Conservation (phyloP, 805 yeast species). For the Vanderwaltozyma polyspora region DNA sequence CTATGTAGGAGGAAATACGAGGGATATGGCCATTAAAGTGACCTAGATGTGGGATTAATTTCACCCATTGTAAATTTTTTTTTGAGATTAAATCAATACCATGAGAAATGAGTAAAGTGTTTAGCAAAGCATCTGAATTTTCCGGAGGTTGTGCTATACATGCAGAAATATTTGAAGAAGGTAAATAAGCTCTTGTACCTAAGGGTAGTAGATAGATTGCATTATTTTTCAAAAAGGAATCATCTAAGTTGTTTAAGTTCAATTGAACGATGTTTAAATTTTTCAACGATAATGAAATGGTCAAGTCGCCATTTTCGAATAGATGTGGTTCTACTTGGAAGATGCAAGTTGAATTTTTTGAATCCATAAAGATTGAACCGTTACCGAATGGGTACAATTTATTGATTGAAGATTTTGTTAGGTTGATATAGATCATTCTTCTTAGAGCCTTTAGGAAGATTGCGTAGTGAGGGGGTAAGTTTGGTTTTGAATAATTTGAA, state of each 20-base stretch:
- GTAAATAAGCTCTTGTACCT: constrained; percentile 39
- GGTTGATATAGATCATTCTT: constrained; percentile 29
- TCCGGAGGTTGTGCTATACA: constrained; percentile 33
- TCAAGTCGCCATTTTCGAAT: constrained; percentile 34
- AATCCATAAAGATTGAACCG: constrained; percentile 23
- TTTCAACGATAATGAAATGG: constrained; percentile 27
- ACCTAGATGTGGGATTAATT: constrained; percentile 52
- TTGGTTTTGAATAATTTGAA: constrained; percentile 28
- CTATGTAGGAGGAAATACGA: constrained; percentile 43
- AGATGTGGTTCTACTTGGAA: constrained; percentile 39
- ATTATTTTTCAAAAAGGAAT: constrained; percentile 20
- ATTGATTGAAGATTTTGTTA: constrained; percentile 25
- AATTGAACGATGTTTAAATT: constrained; percentile 27
- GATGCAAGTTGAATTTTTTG: constrained; percentile 17
- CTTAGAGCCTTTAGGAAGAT: constrained; percentile 41
- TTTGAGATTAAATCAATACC: constrained; percentile 20
- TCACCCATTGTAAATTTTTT: constrained; percentile 44
- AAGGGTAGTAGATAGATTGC: constrained; percentile 45
- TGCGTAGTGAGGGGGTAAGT: constrained; percentile 32
- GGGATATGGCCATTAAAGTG: constrained; percentile 64
- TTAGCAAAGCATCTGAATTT: constrained; percentile 29
- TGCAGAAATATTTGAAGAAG: constrained; percentile 20
- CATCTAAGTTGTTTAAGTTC: constrained; percentile 14
- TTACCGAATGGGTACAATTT: constrained; percentile 41
- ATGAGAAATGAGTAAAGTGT: constrained; percentile 30